Conservation (phyloP, 345 rosid genomes). For the Microcos paniculata region DNA sequence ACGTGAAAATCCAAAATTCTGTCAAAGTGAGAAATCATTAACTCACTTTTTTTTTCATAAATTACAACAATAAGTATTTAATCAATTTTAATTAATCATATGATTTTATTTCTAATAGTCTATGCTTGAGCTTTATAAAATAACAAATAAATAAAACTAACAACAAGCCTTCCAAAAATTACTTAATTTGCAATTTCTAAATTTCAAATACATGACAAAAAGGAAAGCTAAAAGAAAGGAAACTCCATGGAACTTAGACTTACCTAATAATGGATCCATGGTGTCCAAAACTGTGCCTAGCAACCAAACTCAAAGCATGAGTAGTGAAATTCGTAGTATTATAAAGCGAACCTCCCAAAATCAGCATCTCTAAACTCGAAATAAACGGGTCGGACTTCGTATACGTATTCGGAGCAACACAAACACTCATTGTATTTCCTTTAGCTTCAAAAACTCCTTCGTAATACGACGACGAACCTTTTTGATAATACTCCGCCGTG, state of each 20-base stretch:
- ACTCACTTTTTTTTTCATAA: background rate
- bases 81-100: background rate
- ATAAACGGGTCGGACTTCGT: constrained; percentile 88
- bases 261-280: constrained; percentile 56
- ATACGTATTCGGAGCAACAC: constrained; percentile 58
- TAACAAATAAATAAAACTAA: background rate
- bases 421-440: constrained; percentile 74
- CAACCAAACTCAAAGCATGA: constrained; percentile 55
- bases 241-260: background rate
- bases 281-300: constrained; percentile 78
- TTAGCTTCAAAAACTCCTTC: constrained; percentile 78
- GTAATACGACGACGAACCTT: constrained; percentile 56
- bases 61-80: too few species aligned
- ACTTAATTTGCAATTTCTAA: background rate
- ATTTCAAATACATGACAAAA: background rate
- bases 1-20: background rate
- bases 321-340: constrained; percentile 61
- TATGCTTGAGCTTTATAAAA: background rate
- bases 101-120: background rate
- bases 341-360: constrained; percentile 55
- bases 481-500: constrained; percentile 63
- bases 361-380: constrained; percentile 76
- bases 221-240: background rate
- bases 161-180: background rate
- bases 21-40: background rate